A percentile compares a stretch with the other conserved stretches of the same genome.
phyloP scores from a whole-genome alignment of 2,329 filamentous ascomycete genomes.

The Sporothrix variecibatus region DNA sequence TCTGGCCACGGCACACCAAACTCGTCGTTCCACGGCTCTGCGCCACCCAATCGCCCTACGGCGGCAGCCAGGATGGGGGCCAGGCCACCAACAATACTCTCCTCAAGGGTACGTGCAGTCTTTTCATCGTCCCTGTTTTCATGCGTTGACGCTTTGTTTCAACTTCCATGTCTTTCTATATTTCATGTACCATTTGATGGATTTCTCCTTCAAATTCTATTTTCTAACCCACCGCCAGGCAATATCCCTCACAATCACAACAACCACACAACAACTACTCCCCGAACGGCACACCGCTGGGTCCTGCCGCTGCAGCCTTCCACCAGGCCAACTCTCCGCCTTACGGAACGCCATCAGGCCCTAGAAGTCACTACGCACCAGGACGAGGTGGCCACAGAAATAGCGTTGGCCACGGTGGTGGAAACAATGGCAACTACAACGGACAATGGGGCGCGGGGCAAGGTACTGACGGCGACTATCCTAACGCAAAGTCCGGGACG shows the following conservation, averaged over 20 bases:
- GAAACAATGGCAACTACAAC: conserved; percentile 58
- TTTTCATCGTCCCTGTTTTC: conserved; percentile 11
- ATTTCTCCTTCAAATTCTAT: background rate
- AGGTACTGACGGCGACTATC: conserved; percentile 41
- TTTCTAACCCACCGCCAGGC: conserved; percentile 45
- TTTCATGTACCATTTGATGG: conserved; percentile 17
- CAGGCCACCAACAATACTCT: conserved; percentile 41
- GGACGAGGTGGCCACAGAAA: conserved; percentile 49
- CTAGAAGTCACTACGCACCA: conserved; percentile 56
- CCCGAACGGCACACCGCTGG: conserved; percentile 52
- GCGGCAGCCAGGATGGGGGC: conserved; percentile 43
- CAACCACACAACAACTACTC: conserved; percentile 47
- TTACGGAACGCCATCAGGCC: conserved; percentile 59
- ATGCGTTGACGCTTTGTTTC: background rate
- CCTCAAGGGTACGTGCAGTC: conserved; percentile 45
- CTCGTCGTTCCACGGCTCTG: conserved; percentile 50
- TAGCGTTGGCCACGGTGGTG: conserved; percentile 41
- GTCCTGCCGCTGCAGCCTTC: conserved; percentile 61
- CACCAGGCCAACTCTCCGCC: conserved; percentile 53
- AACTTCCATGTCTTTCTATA: background rate
- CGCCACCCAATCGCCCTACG: conserved; percentile 47
- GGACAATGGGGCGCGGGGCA: conserved; percentile 68
- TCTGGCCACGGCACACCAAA: conserved; percentile 45
- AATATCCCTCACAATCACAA: conserved; percentile 57
- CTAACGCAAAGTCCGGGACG: conserved; percentile 30